phyloP scores from a whole-genome alignment of 352 stramenopile genomes.

The Phytophthora citrophthora region DNA sequence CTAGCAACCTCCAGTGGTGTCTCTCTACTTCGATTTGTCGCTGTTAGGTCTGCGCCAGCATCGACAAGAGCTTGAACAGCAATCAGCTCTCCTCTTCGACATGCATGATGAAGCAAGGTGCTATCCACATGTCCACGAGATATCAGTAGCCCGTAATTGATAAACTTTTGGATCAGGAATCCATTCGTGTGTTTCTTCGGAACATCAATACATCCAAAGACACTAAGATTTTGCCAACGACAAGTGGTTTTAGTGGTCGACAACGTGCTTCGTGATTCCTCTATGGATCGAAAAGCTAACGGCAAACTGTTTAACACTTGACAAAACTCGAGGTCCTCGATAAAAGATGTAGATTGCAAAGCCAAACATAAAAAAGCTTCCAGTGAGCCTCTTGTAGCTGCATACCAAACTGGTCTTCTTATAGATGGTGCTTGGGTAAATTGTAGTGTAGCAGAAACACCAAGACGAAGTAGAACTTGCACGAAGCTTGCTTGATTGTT shows the following conservation, averaged over 20 bases:
- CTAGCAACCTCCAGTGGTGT: conserved; percentile 50
- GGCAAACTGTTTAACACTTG: conserved; percentile 10
- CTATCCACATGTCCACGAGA: conserved; percentile 24
- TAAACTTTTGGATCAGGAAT: conserved; percentile 58
- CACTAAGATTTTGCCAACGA: conserved; percentile 62
- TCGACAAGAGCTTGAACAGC: conserved; percentile 47
- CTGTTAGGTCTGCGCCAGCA: conserved; percentile 40
- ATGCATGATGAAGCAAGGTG: conserved; percentile 53
- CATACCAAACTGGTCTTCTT: conserved; percentile 55
- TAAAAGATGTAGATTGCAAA: conserved; percentile 36
- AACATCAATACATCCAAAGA: conserved; percentile 57
- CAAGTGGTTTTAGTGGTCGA: conserved; percentile 34
- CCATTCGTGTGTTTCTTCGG: conserved; percentile 34
- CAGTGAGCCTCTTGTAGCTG: conserved; percentile 46
- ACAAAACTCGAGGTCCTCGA: conserved; percentile 12
- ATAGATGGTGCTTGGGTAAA: conserved; percentile 34
- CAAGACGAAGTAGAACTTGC: conserved; percentile 53
- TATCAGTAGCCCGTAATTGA: conserved; percentile 47
- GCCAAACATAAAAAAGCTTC: conserved; percentile 53
- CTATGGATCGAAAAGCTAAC: conserved; percentile 31
- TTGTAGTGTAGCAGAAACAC: conserved; percentile 44
- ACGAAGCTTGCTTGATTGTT: conserved; percentile 49
- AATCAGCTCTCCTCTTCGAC: conserved; percentile 38
- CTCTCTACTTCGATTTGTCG: conserved; percentile 34
- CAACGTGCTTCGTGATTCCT: conserved; percentile 30